These are phyloP conservation scores for Cyclospora cayetanensis DNA, from an alignment of 169 alveolate genomes.

Conservation along the genomic window DNA sequence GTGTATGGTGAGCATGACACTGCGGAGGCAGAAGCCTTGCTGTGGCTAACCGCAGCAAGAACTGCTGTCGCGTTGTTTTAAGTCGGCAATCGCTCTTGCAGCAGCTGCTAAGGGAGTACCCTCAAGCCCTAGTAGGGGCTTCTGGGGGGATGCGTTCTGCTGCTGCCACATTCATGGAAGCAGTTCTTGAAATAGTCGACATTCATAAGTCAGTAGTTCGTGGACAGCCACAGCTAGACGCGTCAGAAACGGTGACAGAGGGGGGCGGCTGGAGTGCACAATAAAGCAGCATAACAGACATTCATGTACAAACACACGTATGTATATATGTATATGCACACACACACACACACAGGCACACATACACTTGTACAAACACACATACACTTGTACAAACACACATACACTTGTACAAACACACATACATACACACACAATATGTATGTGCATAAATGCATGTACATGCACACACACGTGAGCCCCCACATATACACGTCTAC, in stretches of 20 bases:
- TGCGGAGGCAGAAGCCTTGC: conserved; percentile 25
- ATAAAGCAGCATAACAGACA: background rate
- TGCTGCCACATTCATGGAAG: background rate
- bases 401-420: background rate
- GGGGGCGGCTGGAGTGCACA: background rate
- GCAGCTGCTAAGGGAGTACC: background rate
- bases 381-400: background rate
- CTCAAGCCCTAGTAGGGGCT: background rate
- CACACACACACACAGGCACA: background rate
- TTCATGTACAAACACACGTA: background rate
- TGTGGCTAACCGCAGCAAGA: conserved; percentile 63
- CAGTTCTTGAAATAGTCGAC: background rate
- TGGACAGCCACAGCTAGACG: background rate
- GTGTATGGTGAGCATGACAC: conserved; percentile 46
- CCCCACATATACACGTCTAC: background rate
- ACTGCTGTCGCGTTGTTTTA: conserved; percentile 3
- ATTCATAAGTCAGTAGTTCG: background rate
- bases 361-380: background rate
- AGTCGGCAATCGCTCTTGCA: background rate
- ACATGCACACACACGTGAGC: background rate
- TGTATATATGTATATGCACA: too few relatives aligned
- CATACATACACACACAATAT: background rate
- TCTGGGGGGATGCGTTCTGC: background rate
- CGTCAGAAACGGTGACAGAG: background rate
- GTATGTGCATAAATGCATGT: background rate